A percentile compares a stretch with the other conserved stretches of the same genome.
Conservation (phyloP, 2,329 filamentous ascomycete species). For the Xylaria sp. region DNA sequence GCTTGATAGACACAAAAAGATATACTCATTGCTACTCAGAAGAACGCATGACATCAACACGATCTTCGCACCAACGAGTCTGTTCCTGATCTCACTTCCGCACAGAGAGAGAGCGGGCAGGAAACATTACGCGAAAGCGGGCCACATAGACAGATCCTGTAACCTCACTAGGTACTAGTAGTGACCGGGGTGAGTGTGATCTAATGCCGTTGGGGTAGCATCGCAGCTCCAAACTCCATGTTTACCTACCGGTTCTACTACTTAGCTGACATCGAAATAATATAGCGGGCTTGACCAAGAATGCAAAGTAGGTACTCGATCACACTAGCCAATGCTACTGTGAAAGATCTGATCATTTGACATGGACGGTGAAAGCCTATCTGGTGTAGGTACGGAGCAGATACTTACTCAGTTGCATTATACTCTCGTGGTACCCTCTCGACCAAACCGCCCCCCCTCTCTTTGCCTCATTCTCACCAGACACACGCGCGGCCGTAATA, state of each 20-base stretch:
- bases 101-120: conserved; percentile 20
- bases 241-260: conserved; percentile 32
- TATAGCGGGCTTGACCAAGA: conserved; percentile 24
- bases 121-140: conserved; percentile 38
- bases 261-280: conserved; percentile 34
- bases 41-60: conserved; percentile 13
- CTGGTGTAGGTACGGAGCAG: background rate
- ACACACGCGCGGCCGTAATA: conserved; percentile 12
- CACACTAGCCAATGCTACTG: conserved; percentile 26
- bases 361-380: conserved; percentile 22
- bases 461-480: background rate
- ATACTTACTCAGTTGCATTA: background rate
- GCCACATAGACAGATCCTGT: conserved; percentile 43
- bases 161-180: conserved; percentile 32
- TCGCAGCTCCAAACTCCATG: conserved; percentile 41
- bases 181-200: conserved; percentile 39
- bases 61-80: conserved; percentile 9
- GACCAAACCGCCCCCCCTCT: background rate
- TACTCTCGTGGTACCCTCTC: background rate
- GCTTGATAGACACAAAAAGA: no score
- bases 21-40: conserved; percentile 9
- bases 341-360: conserved; percentile 23
- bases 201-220: conserved; percentile 42
- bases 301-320: conserved; percentile 25
- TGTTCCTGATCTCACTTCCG: conserved; percentile 12